Evolutionary conservation across 129 eudicot species (phyloP).

Genomic region (Smallanthus sonchifolius): DNA sequence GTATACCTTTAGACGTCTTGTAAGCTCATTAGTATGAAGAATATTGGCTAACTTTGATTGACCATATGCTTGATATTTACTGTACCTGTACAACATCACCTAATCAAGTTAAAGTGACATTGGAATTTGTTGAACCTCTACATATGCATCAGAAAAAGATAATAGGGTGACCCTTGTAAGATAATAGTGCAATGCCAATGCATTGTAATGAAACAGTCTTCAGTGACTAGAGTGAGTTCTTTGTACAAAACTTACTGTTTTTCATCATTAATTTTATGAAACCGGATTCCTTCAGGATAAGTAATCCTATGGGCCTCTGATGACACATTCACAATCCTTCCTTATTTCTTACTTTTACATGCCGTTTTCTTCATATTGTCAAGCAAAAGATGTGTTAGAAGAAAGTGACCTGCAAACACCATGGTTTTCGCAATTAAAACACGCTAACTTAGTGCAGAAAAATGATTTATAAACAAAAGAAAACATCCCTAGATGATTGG

Average conservation of each 20-base stretch:
- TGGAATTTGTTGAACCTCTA: not conserved
- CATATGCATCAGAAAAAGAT: constrained; percentile 6
- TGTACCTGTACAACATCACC: constrained; percentile 44
- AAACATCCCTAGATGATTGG: constrained; percentile 76
- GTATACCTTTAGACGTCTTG: constrained; percentile 60
- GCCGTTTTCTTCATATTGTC: constrained; percentile 75
- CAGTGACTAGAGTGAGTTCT: not conserved
- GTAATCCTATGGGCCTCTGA: constrained; percentile 60
- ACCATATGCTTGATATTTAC: constrained; percentile 56
- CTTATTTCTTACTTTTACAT: constrained; percentile 46
- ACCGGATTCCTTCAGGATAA: constrained; percentile 63
- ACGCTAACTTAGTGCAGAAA: not conserved
- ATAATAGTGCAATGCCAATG: not conserved
- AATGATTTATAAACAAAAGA: not conserved
- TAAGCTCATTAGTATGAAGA: constrained; percentile 61
- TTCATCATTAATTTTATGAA: constrained; percentile 49
- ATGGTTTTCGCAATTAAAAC: not conserved
- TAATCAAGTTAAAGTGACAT: not conserved
- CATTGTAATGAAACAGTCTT: not conserved
- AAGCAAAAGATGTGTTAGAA: constrained; percentile 56
- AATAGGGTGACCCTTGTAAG: not conserved
- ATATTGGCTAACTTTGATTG: constrained; percentile 82
- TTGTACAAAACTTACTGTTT: constrained; percentile 32
- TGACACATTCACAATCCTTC: constrained; percentile 72
- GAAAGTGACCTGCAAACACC: constrained; percentile 62